Base-by-base conservation (phyloP, 208 protist genomes). In the Balamuthia mandrillaris region DNA sequence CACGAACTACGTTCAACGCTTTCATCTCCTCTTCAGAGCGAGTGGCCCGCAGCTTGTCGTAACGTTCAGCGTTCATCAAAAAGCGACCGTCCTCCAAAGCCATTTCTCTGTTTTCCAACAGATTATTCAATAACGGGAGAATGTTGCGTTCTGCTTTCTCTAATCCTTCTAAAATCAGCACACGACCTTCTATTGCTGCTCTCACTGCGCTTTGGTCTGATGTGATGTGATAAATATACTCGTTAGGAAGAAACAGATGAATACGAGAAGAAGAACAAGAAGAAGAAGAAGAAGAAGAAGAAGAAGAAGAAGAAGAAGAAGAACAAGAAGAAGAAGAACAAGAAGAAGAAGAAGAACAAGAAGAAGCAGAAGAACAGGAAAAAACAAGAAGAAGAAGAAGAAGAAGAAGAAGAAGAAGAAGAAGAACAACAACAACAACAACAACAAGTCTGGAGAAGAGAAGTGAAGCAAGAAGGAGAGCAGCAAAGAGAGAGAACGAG, bases 91-190 rank as follows among this genome's bases (percentile, higher is more conserved):
- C 96, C 77, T 98, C 95, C 3, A 98, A 91, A 35, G 92, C 72
- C 97, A 98, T 98, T 89, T 98, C 97, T 6, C 96, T 86, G 86
- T 98, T 98, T 66, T 98, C 96, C 14, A 98, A 89, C 31, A 98
- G 88, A 81, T 98, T 98, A 91, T 98, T 98, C 74, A 97, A 92
- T 27, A 97, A 92, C 3, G 95, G 72, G 5, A 81, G 51, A n/a
- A 81, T 81, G 31, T 81, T 98, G 18, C 95, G 93, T 90, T 98
- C 97, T 10, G 95, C 95, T 85, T 94, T 92, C 87, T 98, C 96
- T 35, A 98, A 87, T 37, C 84, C 97, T 31, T 98, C 96, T 29
- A 98, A 87, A 14, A 98, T 88, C 21, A 98, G 91, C 42, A 98
- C 88, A 58, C 96, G 93, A 0, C 95, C 95, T 18, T 90, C 4